Evolutionary conservation across 805 yeast species (phyloP), one percentile per base, ranked within the genome.

Genomic region (Yueomyces sinensis): DNA sequence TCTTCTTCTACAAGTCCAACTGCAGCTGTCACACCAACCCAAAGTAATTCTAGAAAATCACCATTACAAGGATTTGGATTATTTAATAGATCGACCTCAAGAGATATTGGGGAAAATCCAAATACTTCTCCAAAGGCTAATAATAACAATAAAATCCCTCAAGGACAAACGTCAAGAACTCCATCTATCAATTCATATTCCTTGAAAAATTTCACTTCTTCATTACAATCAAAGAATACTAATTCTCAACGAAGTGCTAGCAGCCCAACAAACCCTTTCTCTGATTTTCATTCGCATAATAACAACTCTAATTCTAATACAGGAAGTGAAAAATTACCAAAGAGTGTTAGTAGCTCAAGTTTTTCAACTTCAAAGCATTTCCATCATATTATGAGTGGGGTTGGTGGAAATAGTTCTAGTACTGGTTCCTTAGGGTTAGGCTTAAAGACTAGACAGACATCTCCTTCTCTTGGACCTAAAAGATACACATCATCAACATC

Each of bases 401-500:
- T n/a, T n/a, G n/a, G n/a, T n/a, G 5, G 18, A 31, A 24, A 24
- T 28, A 33, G 33, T 32, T 27, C 17, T 20, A 36, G 33, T 22
- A 16, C 23, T 5, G 28, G 32, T 29, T 27, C 40, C 3, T 31
- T 50, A 4, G 65, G 62, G 0, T 39, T 61, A 13, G 69, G 70
- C 1, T 46, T 64, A 25, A 69, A 66, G 42, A 58, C 71, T 13
- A 57, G 72, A 47, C 61, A 67, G 29, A 61, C 71, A 17, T 59
- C 72, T 1, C 62, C 73, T 9, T 54, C 60, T 13, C 37, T 55
- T 24, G 40, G 50, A 7, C 42, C 54, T 1, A 50, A 52, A 34
- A 58, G 66, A 13, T 59, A 58, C 32, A 49, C 65, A 9, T 64
- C 66, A 1, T 48, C 40, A 9, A 47, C 56, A 2, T 25, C 28